Percentiles rank a stretch among this genome's conserved stretches.
These are phyloP conservation scores for Apiosordaria backusii DNA, from an alignment of 495 filamentous ascomycete genomes.

Conservation along the genomic window DNA sequence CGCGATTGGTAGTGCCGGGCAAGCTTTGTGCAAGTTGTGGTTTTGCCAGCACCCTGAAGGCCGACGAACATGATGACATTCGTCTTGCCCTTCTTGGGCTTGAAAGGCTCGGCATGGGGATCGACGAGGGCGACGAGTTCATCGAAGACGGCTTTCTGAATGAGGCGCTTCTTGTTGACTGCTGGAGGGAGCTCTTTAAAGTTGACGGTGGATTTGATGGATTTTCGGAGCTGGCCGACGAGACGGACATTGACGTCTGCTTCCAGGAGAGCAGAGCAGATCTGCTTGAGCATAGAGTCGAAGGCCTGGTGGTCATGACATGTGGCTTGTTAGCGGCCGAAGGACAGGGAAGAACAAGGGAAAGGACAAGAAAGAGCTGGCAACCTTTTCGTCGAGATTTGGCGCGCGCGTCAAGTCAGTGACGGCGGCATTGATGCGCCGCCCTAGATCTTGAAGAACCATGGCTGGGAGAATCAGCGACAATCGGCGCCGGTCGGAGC, in stretches of 20 bases:
- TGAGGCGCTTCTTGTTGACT: slow-evolving; percentile 95
- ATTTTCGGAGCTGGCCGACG: slow-evolving; percentile 88
- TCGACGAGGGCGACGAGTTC: slow-evolving; percentile 94
- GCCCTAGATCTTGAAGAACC: slow-evolving; percentile 98
- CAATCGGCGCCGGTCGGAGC: neutral
- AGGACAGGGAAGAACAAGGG: neutral
- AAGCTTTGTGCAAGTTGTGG: slow-evolving; percentile 96
- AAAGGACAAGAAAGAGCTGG: slow-evolving; percentile 4
- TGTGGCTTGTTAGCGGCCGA: slow-evolving; percentile 7
- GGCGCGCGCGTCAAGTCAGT: slow-evolving; percentile 86
- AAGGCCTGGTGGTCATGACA: slow-evolving; percentile 63
- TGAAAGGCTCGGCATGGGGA: slow-evolving; percentile 92
- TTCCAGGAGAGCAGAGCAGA: slow-evolving; percentile 87
- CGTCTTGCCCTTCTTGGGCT: slow-evolving; percentile 90
- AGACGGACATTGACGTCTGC: slow-evolving; percentile 95
- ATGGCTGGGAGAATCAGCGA: slow-evolving; percentile 45
- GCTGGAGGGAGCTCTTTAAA: slow-evolving; percentile 84
- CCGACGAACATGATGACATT: slow-evolving; percentile 99
- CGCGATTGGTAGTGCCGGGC: slow-evolving; percentile 91
- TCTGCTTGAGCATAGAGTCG: slow-evolving; percentile 96
- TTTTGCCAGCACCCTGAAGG: slow-evolving; percentile 95
- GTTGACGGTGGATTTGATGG: slow-evolving; percentile 85
- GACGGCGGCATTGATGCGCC: slow-evolving; percentile 96
- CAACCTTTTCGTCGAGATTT: slow-evolving; percentile 93
- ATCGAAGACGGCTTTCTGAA: slow-evolving; percentile 97